phyloP scores from a whole-genome alignment of 805 yeast genomes.

The Kodamaea fukazawae region DNA sequence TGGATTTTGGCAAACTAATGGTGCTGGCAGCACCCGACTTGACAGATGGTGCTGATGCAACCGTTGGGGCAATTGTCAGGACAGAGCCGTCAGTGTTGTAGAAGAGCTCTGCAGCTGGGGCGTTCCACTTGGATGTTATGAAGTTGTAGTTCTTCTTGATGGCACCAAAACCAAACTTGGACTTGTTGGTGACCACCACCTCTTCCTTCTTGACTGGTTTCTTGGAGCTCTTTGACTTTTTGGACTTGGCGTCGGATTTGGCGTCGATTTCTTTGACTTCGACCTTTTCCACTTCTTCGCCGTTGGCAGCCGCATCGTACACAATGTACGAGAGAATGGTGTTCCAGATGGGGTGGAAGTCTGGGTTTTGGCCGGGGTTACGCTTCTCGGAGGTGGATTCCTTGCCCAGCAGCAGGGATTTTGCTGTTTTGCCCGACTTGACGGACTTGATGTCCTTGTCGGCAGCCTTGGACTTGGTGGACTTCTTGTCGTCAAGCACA shows the following conservation, averaged over 20 bases:
- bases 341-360: slow-evolving; percentile 39
- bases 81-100: slow-evolving; percentile 3
- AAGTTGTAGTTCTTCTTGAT: slow-evolving; percentile 18
- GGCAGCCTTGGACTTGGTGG: neutral
- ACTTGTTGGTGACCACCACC: neutral
- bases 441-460: slow-evolving; percentile 1
- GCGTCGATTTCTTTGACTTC: slow-evolving; percentile 7
- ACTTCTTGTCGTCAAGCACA: neutral
- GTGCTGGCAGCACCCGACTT: neutral
- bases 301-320: slow-evolving; percentile 18
- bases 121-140: slow-evolving; percentile 32
- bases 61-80: neutral
- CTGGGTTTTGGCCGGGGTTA: slow-evolving; percentile 16
- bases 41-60: neutral
- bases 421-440: neutral
- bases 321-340: slow-evolving; percentile 37
- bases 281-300: slow-evolving; percentile 2
- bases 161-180: neutral
- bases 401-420: neutral
- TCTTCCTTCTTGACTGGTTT: neutral
- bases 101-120: slow-evolving; percentile 16
- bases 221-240: slow-evolving; percentile 5
- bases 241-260: neutral
- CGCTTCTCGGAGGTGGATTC: neutral
- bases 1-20: slow-evolving; percentile 6